Percentiles rank a stretch among this genome's conserved stretches.
phyloP scores from a whole-genome alignment of 2,329 filamentous ascomycete species.

The Cytospora mali region DNA sequence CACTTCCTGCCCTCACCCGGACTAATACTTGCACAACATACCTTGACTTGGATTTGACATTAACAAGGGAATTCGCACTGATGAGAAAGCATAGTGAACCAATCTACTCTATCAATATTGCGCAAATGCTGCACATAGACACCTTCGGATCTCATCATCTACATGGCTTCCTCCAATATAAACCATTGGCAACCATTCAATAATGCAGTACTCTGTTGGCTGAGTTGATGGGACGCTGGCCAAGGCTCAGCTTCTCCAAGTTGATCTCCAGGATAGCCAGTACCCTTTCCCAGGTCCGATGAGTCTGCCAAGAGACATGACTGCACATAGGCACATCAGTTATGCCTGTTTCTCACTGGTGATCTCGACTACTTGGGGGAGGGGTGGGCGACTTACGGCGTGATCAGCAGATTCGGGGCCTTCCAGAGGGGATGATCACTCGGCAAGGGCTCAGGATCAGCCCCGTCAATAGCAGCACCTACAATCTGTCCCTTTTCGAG shows the following conservation, averaged over 20 bases:
- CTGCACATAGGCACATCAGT: neutral
- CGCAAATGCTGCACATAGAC: too few relatives aligned
- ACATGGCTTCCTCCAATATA: neutral
- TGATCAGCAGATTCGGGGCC: conserved; percentile 62
- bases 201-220: neutral
- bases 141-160: too few relatives aligned
- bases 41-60: too few relatives aligned
- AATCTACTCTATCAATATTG: too few relatives aligned
- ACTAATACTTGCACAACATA: too few relatives aligned
- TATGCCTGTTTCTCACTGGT: neutral
- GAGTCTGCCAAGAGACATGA: conserved; percentile 39
- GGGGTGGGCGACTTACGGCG: conserved; percentile 30
- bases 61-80: too few relatives aligned
- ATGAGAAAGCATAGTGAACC: too few relatives aligned
- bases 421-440: conserved; percentile 65
- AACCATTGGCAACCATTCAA: neutral
- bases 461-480: conserved; percentile 70
- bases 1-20: too few relatives aligned
- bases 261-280: conserved; percentile 34
- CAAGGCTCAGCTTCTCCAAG: conserved; percentile 32
- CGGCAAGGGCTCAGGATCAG: conserved; percentile 71
- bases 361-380: neutral
- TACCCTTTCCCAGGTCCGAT: conserved; percentile 31
- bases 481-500: conserved; percentile 43
- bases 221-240: conserved; percentile 33